Evolutionary conservation across 2,329 filamentous ascomycete genomes (phyloP).

Genomic region (Mycocentrospora acerina): DNA sequence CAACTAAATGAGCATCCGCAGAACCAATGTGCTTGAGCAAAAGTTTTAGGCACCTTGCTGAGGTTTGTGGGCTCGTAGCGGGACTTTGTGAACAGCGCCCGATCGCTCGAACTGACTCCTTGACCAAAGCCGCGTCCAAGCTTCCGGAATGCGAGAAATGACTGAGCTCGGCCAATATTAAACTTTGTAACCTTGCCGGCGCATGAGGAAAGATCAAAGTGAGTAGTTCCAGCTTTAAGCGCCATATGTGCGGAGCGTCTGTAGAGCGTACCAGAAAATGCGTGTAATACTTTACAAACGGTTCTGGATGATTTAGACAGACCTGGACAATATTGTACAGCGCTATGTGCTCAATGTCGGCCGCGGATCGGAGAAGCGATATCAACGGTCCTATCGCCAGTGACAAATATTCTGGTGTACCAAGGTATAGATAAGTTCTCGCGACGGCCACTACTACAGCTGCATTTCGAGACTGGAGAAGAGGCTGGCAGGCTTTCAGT

Average conservation of each 20-base stretch:
- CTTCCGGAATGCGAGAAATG: slow-evolving; percentile 92
- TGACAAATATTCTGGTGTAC: slow-evolving; percentile 73
- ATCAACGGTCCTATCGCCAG: slow-evolving; percentile 80
- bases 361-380: slow-evolving; percentile 78
- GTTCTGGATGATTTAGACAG: slow-evolving; percentile 70
- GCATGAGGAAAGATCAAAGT: slow-evolving; percentile 88
- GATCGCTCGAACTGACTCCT: slow-evolving; percentile 88
- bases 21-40: slow-evolving; percentile 86
- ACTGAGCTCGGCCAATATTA: slow-evolving; percentile 89
- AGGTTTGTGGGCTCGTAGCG: slow-evolving; percentile 44
- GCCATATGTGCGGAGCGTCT: slow-evolving; percentile 81
- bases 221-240: slow-evolving; percentile 86
- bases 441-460: slow-evolving; percentile 88
- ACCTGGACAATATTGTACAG: slow-evolving; percentile 96
- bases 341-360: slow-evolving; percentile 86
- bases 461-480: slow-evolving; percentile 89
- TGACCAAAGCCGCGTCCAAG: slow-evolving; percentile 73
- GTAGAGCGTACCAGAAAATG: slow-evolving; percentile 85
- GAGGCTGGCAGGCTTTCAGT: slow-evolving; percentile 75
- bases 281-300: slow-evolving; percentile 85
- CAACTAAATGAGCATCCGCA: slow-evolving; percentile 82
- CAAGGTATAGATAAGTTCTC: slow-evolving; percentile 81
- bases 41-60: slow-evolving; percentile 77
- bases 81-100: slow-evolving; percentile 81
- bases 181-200: slow-evolving; percentile 71